Conservation (phyloP, 306 rosid species). For the Ziziphus jujuba region DNA sequence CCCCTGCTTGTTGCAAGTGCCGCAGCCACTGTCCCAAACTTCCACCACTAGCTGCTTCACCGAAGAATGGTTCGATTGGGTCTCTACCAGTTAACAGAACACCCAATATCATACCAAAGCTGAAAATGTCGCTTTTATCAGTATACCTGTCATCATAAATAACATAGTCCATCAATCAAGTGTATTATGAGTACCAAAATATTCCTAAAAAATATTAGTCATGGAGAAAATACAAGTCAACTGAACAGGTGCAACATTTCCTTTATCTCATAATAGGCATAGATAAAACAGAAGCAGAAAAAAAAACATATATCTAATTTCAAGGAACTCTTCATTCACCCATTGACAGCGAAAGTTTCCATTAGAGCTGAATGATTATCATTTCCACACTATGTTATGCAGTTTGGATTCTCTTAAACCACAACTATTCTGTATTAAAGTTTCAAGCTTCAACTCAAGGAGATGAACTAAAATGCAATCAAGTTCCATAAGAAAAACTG, state of each 20-base stretch:
- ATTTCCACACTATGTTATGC: background rate
- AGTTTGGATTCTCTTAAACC: background rate
- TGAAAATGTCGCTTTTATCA: conserved; percentile 90
- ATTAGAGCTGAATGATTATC: background rate
- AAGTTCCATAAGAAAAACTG: background rate
- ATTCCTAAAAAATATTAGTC: background rate
- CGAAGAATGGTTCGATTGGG: conserved; percentile 76
- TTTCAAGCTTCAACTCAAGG: background rate
- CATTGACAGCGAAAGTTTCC: background rate
- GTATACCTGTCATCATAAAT: conserved; percentile 63
- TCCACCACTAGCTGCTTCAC: conserved; percentile 77
- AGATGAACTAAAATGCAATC: background rate
- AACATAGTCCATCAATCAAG: conserved; percentile 2
- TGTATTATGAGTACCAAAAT: background rate
- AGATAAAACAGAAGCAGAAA: background rate
- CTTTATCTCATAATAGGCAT: background rate
- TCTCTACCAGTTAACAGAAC: conserved; percentile 78
- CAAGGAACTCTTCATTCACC: background rate
- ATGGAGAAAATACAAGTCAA: background rate
- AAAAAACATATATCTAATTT: background rate
- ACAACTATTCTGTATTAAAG: background rate
- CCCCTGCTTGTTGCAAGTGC: conserved; percentile 86
- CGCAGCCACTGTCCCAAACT: conserved; percentile 83
- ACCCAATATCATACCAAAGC: conserved; percentile 89
- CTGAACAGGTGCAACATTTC: background rate